These are phyloP conservation scores for Begonia fuchsioides DNA, from an alignment of 306 rosid genomes.

Conservation along the genomic window DNA sequence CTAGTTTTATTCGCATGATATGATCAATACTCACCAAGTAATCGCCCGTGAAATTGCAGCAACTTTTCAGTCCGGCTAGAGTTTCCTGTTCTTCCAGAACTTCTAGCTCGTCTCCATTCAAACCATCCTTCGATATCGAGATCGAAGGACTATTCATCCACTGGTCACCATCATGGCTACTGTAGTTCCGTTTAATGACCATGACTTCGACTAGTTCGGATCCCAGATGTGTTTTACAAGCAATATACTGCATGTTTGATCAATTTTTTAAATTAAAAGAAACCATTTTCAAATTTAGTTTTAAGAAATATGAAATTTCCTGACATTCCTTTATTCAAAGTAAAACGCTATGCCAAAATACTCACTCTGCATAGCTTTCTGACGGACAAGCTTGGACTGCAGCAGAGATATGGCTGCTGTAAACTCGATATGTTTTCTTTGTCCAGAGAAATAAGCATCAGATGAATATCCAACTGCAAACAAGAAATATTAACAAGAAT, in stretches of 20 bases:
- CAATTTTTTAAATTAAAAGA: no score
- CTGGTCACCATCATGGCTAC: constrained; percentile 12
- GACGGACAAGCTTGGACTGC: constrained; percentile 68
- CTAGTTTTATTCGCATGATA: background rate
- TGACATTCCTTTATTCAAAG: no score
- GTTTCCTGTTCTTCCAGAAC: constrained; percentile 49
- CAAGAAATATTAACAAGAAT: background rate
- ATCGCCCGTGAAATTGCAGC: constrained; percentile 34
- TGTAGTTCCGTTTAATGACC: constrained; percentile 29
- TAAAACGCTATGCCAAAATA: no score
- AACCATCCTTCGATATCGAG: constrained; percentile 22
- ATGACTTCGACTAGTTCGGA: constrained; percentile 65
- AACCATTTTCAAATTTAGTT: no score
- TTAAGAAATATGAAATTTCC: no score
- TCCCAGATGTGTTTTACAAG: constrained; percentile 37
- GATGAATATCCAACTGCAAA: constrained; percentile 65
- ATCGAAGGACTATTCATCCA: constrained; percentile 5
- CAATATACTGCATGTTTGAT: constrained; percentile 36
- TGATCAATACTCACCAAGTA: constrained; percentile 57
- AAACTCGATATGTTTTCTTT: constrained; percentile 41
- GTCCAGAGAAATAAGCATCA: constrained; percentile 64
- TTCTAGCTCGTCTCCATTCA: constrained; percentile 45
- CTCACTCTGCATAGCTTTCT: constrained; percentile 62
- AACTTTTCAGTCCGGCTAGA: constrained; percentile 48
- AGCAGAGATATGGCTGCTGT: constrained; percentile 70